Evolutionary conservation across 305 asterid species (phyloP).

Genomic region (Fraxinus paxiana): DNA sequence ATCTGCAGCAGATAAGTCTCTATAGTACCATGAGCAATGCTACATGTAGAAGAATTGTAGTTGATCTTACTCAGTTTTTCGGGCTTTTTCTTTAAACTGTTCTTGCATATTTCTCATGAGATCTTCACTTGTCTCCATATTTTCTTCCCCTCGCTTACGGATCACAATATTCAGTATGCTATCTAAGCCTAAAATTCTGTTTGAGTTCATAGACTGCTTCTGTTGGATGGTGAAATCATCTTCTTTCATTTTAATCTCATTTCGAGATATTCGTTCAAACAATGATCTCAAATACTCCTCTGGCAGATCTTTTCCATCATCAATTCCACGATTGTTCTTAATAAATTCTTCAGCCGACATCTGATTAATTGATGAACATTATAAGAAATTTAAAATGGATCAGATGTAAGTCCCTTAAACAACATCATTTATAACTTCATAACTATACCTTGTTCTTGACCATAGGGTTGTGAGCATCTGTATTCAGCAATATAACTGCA

Average conservation of each 20-base stretch:
- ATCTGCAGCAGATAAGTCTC: constrained; percentile 5
- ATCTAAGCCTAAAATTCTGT: constrained; percentile 78
- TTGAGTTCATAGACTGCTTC: constrained; percentile 76
- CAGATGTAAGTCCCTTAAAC: constrained; percentile 10
- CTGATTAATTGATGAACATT: constrained; percentile 36
- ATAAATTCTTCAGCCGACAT: constrained; percentile 96
- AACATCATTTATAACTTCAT: constrained; percentile 16
- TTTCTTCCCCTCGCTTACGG: constrained; percentile 77
- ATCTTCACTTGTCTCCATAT: constrained; percentile 83
- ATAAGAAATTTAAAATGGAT: constrained; percentile 20
- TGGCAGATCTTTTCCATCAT: constrained; percentile 94
- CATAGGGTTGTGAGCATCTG: constrained; percentile 98
- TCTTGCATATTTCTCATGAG: constrained; percentile 98
- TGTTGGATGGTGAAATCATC: constrained; percentile 82
- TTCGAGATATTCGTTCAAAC: constrained; percentile 81
- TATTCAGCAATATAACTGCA: constrained; percentile 95
- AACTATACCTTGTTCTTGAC: constrained; percentile 86
- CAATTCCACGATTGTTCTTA: constrained; percentile 92
- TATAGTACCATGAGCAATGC: constrained; percentile 15
- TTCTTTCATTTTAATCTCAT: constrained; percentile 97
- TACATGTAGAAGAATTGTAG: constrained; percentile 21
- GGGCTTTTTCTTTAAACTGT: constrained; percentile 98
- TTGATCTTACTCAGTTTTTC: constrained; percentile 89
- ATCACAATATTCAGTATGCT: constrained; percentile 85
- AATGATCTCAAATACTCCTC: constrained; percentile 91